Percentiles rank a stretch among this genome's conserved stretches.
Conservation (phyloP, 2,329 filamentous ascomycete species). For the Orbilia quercus region DNA sequence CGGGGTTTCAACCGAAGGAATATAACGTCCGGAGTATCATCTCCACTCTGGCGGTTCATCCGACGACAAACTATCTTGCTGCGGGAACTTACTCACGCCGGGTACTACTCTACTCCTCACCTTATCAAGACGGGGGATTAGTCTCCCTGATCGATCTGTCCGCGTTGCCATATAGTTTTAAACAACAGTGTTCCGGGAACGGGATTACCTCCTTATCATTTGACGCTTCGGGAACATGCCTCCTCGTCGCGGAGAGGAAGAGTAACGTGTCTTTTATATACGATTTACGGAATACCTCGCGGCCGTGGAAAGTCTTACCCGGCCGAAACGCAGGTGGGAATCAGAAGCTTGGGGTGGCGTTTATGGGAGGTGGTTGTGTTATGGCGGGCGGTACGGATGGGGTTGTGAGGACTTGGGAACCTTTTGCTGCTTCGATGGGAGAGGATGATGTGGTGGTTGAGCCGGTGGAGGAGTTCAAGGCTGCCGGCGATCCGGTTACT, state of each 20-base stretch:
- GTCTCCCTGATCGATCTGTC: constrained; percentile 63
- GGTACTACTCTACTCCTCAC: constrained; percentile 65
- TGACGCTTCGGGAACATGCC: constrained; percentile 65
- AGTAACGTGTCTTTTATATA: constrained; percentile 66
- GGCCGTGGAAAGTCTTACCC: constrained; percentile 1
- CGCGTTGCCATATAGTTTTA: not conserved
- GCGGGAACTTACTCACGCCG: constrained; percentile 66
- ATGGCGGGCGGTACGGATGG: constrained; percentile 68
- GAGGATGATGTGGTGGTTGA: constrained; percentile 57
- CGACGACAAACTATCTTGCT: constrained; percentile 63
- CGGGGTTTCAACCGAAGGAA: not conserved
- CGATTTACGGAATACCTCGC: constrained; percentile 63
- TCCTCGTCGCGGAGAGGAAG: constrained; percentile 66
- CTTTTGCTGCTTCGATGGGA: constrained; percentile 57
- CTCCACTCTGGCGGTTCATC: constrained; percentile 63
- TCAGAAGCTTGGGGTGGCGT: constrained; percentile 66
- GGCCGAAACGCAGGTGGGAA: constrained; percentile 61
- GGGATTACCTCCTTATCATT: constrained; percentile 66
- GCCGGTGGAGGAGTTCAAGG: constrained; percentile 61
- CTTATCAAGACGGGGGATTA: constrained; percentile 62
- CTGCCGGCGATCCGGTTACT: constrained; percentile 62
- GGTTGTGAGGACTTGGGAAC: constrained; percentile 62
- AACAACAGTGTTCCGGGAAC: constrained; percentile 60
- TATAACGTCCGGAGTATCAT: constrained; percentile 65
- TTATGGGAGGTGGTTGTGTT: constrained; percentile 59